Base-by-base conservation (phyloP, 2,329 filamentous ascomycete species). In the Truncatella angustata region DNA sequence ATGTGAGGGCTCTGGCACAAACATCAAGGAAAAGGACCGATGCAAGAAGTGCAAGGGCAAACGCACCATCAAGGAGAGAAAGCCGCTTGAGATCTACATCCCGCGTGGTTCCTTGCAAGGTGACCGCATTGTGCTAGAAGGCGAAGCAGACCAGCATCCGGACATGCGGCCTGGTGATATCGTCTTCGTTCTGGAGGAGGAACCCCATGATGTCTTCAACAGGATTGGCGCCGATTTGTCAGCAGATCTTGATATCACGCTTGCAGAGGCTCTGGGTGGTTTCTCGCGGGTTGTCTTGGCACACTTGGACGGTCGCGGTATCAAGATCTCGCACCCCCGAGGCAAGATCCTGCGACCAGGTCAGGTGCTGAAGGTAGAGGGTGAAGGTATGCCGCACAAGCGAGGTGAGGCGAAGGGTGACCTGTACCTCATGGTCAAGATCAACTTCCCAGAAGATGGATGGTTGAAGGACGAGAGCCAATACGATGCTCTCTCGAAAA, bases 31-130 rank as follows among this genome's bases (percentile, higher is more conserved):
- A 66, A 97, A 97, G 78, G 94, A 99, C 66, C 90, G 91, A 67
- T 99, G 94, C 79, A 96, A 96, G 80, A 97, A 94, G 78, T 99
- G 94, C 84, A 97, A 97, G 75, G 94, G 94, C 65, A 90, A 89
- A 70, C 84, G 90, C 56, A 91, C 90, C 12, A 84, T 85, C 40
- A 87, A 91, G 63, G 89, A 94, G 72, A 94, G 90, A 72, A 99
- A 97, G 76, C 89, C 93, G 3, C 78, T 99, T 55, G 94, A 99
- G 73, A 87, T 99, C 49, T 97, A 97, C 74, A 96, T 99, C 54
- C 91, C 93, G 9, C 85, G 89, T 49, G 93, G 93, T 43, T 88
- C 88, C 35, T 83, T 83, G 76, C 86, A 96, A 68, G 92, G 92
- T 58, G 93, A 99, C 65, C 85, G 85, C 59, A 97, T 99, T 63